phyloP scores from a whole-genome alignment of 2,329 filamentous ascomycete genomes.

The Diaporthe sp. region DNA sequence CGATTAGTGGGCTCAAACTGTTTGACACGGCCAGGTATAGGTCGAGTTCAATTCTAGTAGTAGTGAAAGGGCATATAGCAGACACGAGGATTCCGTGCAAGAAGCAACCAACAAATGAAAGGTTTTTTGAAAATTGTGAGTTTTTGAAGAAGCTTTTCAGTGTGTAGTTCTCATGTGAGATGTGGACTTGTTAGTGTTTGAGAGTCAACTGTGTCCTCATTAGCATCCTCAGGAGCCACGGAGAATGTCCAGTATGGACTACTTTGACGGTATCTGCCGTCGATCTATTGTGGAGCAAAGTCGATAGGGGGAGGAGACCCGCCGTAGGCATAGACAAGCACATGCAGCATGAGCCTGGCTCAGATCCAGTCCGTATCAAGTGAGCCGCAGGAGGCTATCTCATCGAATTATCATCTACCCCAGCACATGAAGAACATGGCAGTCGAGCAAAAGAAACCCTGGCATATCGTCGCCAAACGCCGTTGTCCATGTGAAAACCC shows the following conservation, averaged over 20 bases:
- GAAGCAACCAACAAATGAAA: constrained; percentile 30
- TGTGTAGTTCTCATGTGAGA: not conserved
- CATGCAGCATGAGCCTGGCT: not conserved
- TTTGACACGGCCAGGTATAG: constrained; percentile 24
- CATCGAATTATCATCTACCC: constrained; percentile 32
- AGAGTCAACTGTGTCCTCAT: not conserved
- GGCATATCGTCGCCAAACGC: constrained; percentile 38
- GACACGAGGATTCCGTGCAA: not conserved
- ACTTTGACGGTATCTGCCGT: not conserved
- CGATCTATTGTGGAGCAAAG: not conserved
- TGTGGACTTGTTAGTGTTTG: not conserved
- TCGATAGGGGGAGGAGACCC: not conserved
- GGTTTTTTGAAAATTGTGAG: constrained; percentile 20
- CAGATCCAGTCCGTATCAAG: not conserved
- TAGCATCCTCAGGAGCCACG: not conserved
- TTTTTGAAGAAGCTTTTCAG: not conserved
- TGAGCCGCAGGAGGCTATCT: constrained; percentile 14
- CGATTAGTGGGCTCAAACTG: constrained; percentile 2
- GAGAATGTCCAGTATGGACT: not conserved
- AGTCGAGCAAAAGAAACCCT: constrained; percentile 25
- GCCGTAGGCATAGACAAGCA: not conserved
- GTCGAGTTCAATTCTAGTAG: constrained; percentile 14
- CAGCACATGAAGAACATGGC: constrained; percentile 23
- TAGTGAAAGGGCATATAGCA: constrained; percentile 20
- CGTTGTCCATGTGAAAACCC: constrained; percentile 31